Evolutionary conservation across 2,329 filamentous ascomycete genomes (phyloP).

Genomic region (Blastomyces parvus): DNA sequence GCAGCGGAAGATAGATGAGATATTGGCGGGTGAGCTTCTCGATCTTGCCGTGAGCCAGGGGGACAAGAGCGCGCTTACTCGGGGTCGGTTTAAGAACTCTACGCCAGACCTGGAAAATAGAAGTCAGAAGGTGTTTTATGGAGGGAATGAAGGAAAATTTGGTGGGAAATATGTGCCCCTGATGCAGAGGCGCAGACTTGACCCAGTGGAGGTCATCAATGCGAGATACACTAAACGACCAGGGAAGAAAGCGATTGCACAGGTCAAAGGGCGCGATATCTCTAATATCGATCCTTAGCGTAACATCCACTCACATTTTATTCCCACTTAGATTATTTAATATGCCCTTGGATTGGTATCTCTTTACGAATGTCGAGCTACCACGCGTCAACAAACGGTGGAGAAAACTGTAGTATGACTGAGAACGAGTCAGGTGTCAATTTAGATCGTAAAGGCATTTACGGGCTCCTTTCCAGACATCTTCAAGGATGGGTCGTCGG

Average conservation of each 20-base stretch:
- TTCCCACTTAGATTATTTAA: background rate
- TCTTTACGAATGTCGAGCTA: background rate
- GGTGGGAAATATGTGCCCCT: slow-evolving; percentile 51
- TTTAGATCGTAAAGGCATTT: slow-evolving; percentile 69
- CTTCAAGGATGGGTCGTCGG: slow-evolving; percentile 63
- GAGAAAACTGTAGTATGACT: background rate
- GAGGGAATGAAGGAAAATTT: slow-evolving; percentile 45
- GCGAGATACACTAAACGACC: slow-evolving; percentile 42
- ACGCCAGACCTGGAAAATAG: slow-evolving; percentile 23
- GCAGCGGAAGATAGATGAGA: slow-evolving; percentile 77
- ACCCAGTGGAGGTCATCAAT: slow-evolving; percentile 54
- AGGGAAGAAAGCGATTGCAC: slow-evolving; percentile 8
- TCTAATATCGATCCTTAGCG: background rate
- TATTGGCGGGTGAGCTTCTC: slow-evolving; percentile 66
- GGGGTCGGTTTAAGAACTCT: slow-evolving; percentile 19
- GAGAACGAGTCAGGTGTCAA: slow-evolving; percentile 24
- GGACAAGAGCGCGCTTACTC: slow-evolving; percentile 25
- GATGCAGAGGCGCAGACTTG: slow-evolving; percentile 47
- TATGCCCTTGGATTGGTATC: background rate
- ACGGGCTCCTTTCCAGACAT: slow-evolving; percentile 79
- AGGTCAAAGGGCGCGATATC: background rate
- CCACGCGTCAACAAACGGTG: background rate
- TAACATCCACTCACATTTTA: background rate
- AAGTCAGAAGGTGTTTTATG: slow-evolving; percentile 49
- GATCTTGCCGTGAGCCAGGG: slow-evolving; percentile 46